Evolutionary conservation across 2,329 filamentous ascomycete genomes (phyloP), one percentile per base, ranked within the genome.

Genomic region (Plenodomus tracheiphilus): DNA sequence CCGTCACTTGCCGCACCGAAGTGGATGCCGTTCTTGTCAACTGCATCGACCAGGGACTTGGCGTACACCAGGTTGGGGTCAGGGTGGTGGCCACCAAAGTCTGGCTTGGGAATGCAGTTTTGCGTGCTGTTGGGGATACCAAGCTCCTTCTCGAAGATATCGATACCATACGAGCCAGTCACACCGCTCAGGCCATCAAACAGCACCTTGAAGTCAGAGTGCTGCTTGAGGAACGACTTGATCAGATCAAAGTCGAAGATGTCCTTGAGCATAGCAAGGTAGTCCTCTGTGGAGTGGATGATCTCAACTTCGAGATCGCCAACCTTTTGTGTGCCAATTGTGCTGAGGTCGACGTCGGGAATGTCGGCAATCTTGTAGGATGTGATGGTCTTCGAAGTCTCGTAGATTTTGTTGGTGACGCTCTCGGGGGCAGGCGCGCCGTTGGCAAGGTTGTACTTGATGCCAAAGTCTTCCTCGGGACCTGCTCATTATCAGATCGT

Each of bases 371-470:
- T 87, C 78, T 97, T 96, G 84, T 97, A 99, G 42, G 88, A 91
- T 38, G 85, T 89, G 64, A 99, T 82, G 56, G 82, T 85, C 82
- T 97, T 97, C 64, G 93, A 93, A 53, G 86, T 85, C 65, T 93
- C 90, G 79, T 84, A 97, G 74, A 99, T 97, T 80, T 96, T 96
- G 85, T 99, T 95, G 62, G 94, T 99, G 60, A 99, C 90, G 46
- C 89, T 87, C 76, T 99, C 94, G 50, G 94, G 94, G 47, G 94
- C 94, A 37, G 94, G 94, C 47, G 92, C 94, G 65, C 94, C 94
- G 70, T 99, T 97, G 74, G 91, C 81, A 51, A 99, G 82, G 82
- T 99, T 99, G 84, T 99, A 99, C 81, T 99, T 99, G 86, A 99
- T 99, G 65, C 94, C 94, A 67, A 99, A 99, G 77, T 99, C 94